Base-by-base conservation (phyloP, 2,329 filamentous ascomycete species). In the Alternaria atra region DNA sequence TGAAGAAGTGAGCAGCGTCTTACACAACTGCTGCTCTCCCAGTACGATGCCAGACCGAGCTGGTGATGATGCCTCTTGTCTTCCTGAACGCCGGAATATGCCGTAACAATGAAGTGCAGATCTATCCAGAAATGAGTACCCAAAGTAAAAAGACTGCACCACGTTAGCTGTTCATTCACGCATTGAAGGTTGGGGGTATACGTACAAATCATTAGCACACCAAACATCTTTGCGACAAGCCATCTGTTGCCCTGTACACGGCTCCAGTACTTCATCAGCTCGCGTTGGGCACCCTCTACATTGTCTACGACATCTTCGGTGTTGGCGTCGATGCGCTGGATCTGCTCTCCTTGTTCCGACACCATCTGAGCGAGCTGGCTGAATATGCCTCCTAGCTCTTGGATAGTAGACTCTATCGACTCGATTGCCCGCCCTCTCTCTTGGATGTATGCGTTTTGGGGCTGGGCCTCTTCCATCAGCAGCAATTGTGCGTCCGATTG, bases 301-400 rank as follows among this genome's bases (percentile, higher is more conserved):
- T 99, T 99, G 74, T 98, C 94, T 55, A 99, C 94, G 6, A 99
- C 93, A 71, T 97, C 94, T 75, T 99, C 95, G 1, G 94, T 97
- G 79, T 98, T 97, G 67, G 94, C 94, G 73, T 98, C 94, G 74
- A 97, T 97, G 51, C 94, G 86, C 80, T 98, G 93, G 67, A 99
- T 97, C 91, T 97, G 97, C 80, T 97, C 95, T 63, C 92, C 93
- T 81, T 99, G 95, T 79, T 99, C 94, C 56, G 91, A 93, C 30
- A 99, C 95, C 95, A 99, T 98, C 68, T 92, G 90, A 35, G 95
- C 94, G 51, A 99, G 83, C 79, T 99, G 94, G 8, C 93, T 92
- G 77, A 98, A 98, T 64, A 97, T 97, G 13, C 90, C 85, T 29
- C 95, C 95, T 1, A 99, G 84, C 77, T 99, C 95, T 65, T 88